Evolutionary conservation across 2,329 filamentous ascomycete species (phyloP), one percentile per base, ranked within the genome.

Genomic region (Sclerotinia glacialis): DNA sequence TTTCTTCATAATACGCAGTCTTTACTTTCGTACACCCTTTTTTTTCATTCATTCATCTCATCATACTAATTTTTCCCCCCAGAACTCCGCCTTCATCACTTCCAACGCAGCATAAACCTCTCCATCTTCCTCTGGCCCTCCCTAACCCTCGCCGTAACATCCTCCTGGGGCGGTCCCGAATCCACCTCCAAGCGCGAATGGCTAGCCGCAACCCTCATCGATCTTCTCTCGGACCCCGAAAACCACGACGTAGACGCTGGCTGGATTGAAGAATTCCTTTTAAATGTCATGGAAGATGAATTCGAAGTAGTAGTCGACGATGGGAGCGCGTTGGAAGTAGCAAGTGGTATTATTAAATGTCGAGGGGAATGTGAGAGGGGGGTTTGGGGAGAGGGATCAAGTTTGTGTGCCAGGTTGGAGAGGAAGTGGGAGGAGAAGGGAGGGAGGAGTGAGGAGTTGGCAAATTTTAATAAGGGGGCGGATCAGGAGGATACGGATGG

Each of bases 281-380:
- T 97, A 56, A 91, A 97, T 74, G 88, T 97, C 69, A 95, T 98
- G 89, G 85, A 90, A 69, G 95, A 98, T 80, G 95, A 99, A 79
- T 99, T 98, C 75, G 93, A 97, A 74, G 90, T 95, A 65, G 89
- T 91, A 66, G 86, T 97, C 37, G 95, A 98, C 74, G 95, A 99
- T 78, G 93, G 93, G 73, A 94, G 89, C 58, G 90, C 88, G 44
- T 87, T 85, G 64, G 85, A 89, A 66, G 86, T 96, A 8, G 93
- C 93, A 12, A 81, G 82, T 67, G 83, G 88, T 72, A 91, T 98
- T 79, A 96, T 77, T 82, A 83, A 63, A 79, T 94, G 70, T 83
- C 87, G 73, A 81, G 82, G 67, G 84, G 90, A 75, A 87, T 88
- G 73, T 81, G 82, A 67, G 83, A 84, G 69, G 90, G 90, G 73